Percentiles rank a stretch among this genome's conserved stretches.
These are phyloP conservation scores for Corylus avellana DNA, from an alignment of 306 rosid species.

Conservation along the genomic window DNA sequence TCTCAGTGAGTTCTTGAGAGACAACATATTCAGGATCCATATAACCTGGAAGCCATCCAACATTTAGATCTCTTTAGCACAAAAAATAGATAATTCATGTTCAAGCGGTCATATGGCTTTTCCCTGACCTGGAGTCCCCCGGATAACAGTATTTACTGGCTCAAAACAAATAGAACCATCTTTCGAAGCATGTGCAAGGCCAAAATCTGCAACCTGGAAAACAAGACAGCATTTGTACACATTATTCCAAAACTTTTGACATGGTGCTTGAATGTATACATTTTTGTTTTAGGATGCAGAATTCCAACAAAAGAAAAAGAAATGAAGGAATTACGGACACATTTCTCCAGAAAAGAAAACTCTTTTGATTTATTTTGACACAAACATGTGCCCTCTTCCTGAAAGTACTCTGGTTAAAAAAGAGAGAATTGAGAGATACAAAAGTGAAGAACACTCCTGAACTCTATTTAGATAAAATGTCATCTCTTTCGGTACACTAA, in stretches of 20 bases:
- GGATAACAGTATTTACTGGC: slow-evolving; percentile 75
- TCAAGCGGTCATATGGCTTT: slow-evolving; percentile 5
- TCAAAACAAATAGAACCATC: slow-evolving; percentile 84
- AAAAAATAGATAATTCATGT: slow-evolving; percentile 1
- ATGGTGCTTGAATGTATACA: neutral
- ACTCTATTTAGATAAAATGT: neutral
- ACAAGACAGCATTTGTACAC: neutral
- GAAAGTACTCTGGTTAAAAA: neutral
- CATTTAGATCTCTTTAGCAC: slow-evolving; percentile 23
- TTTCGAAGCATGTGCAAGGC: slow-evolving; percentile 93
- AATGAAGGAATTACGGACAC: neutral
- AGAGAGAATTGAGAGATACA: neutral
- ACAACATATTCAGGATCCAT: slow-evolving; percentile 96
- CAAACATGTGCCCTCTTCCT: neutral
- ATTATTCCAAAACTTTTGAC: neutral
- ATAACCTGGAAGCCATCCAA: slow-evolving; percentile 66
- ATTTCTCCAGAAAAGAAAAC: neutral
- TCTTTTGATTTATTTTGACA: neutral
- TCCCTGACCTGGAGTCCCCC: slow-evolving; percentile 88
- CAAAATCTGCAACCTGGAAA: slow-evolving; percentile 93
- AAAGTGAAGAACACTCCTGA: neutral
- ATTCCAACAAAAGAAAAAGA: neutral
- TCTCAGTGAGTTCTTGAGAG: slow-evolving; percentile 94
- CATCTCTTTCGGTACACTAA: neutral
- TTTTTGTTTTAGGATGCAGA: neutral